A percentile compares a stretch with the other conserved stretches of the same genome.
These are phyloP conservation scores for Apiospora pterosperma DNA, from an alignment of 2,329 filamentous ascomycete species.

Conservation along the genomic window DNA sequence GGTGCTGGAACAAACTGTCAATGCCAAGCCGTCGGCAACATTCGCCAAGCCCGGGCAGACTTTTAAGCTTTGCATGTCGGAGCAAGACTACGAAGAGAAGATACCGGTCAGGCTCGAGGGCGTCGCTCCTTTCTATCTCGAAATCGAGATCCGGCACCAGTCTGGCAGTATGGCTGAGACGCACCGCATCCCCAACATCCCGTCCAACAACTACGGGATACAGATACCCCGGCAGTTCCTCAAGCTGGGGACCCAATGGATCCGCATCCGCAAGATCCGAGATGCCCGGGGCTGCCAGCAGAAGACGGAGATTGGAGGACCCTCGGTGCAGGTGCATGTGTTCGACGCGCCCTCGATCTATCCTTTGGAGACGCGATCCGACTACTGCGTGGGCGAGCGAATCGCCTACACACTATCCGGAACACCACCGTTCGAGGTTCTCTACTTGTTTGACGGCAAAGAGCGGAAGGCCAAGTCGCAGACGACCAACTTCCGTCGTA, in stretches of 20 bases:
- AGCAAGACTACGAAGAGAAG: conserved; percentile 75
- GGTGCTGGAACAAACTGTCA: conserved; percentile 76
- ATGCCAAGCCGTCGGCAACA: conserved; percentile 75
- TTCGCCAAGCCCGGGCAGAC: conserved; percentile 87
- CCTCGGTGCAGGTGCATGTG: conserved; percentile 84
- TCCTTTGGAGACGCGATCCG: conserved; percentile 74
- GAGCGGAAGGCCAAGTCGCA: conserved; percentile 74
- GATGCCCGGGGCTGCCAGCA: conserved; percentile 85
- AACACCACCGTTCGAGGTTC: conserved; percentile 86
- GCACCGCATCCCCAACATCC: conserved; percentile 77
- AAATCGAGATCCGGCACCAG: conserved; percentile 91
- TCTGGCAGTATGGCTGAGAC: conserved; percentile 75
- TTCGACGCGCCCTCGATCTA: conserved; percentile 92
- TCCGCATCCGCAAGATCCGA: conserved; percentile 85
- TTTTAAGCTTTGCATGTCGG: conserved; percentile 91
- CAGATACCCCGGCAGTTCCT: conserved; percentile 81
- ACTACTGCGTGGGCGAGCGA: conserved; percentile 95
- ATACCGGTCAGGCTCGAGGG: conserved; percentile 86
- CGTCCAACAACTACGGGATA: conserved; percentile 70
- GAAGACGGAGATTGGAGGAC: conserved; percentile 66
- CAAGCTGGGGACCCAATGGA: conserved; percentile 82
- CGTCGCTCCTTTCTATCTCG: conserved; percentile 81
- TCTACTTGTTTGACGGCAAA: conserved; percentile 81
- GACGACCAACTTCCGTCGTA: conserved; percentile 83
- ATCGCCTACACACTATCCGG: conserved; percentile 90